phyloP scores from a whole-genome alignment of 2,329 filamentous ascomycete genomes.

The Lecanicillium sp. region DNA sequence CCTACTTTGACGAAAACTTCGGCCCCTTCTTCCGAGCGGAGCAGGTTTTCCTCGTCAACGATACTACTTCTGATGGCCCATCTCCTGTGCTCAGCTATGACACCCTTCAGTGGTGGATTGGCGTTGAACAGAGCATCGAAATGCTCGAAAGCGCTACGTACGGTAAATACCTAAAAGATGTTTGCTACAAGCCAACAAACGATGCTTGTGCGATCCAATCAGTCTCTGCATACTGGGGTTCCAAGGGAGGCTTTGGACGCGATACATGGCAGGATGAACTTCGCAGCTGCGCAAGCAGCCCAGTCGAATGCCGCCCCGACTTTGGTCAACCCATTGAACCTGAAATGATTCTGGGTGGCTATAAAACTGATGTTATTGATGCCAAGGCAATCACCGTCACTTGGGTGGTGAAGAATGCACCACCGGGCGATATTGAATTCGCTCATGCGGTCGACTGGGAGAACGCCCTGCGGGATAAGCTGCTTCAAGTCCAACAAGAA shows the following conservation, averaged over 20 bases:
- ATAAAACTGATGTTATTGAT: conserved; percentile 61
- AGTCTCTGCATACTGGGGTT: conserved; percentile 80
- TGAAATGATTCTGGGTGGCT: conserved; percentile 80
- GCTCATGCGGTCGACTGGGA: conserved; percentile 85
- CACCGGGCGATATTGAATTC: conserved; percentile 65
- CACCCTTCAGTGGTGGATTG: conserved; percentile 89
- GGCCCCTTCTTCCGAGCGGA: conserved; percentile 94
- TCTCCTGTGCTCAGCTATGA: conserved; percentile 83
- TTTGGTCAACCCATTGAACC: conserved; percentile 87
- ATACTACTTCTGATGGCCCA: conserved; percentile 56
- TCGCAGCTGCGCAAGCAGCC: conserved; percentile 67
- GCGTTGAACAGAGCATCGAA: conserved; percentile 72
- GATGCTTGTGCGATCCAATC: conserved; percentile 90
- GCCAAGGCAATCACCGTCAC: conserved; percentile 80
- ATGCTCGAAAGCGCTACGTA: conserved; percentile 64
- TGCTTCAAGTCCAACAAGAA: conserved; percentile 75
- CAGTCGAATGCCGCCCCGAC: conserved; percentile 77
- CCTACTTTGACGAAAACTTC: conserved; percentile 88
- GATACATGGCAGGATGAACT: conserved; percentile 68
- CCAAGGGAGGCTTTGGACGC: conserved; percentile 36
- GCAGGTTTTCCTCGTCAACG: conserved; percentile 90
- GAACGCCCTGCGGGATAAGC: conserved; percentile 63
- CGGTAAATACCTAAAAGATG: conserved; percentile 67
- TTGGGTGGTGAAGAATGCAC: conserved; percentile 88
- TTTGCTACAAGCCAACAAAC: conserved; percentile 91